Base-by-base conservation (phyloP, 1,139 yeast genomes). In the Hansenula lynferdii region DNA sequence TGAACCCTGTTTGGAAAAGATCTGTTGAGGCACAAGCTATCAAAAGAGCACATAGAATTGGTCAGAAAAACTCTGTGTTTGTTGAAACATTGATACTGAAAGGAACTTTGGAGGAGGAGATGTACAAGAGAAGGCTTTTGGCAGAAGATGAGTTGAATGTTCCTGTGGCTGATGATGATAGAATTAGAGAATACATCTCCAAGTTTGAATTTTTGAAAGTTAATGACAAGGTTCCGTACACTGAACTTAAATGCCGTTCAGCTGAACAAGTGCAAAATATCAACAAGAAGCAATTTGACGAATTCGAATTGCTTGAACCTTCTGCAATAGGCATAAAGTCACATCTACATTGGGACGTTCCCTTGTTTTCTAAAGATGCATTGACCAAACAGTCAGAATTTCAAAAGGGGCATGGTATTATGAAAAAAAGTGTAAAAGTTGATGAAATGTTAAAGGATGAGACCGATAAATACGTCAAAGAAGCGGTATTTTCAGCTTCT, bases 11-110 rank as follows among this genome's bases (percentile, higher is more conserved):
- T 3, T 82, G 89, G 87, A 75, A 71, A 47, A 68, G 78, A 42
- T 72, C 84, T 0, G 66, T 77, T 9, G 87, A 80, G 52, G 86
- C 86, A 0, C 87, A 80, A 49, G 86, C 86, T 0, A 78, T 80
- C 37, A 80, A 80, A 48, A 72, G 87, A 62, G 82, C 86, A 0
- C 87, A 80, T 57, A 69, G 87, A 56, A 80, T 80, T 51, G 87
- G 87, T 0, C 87, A 80, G 49, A 64, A 67, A 1, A 61, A 65
- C 2, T 72, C 73, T 14, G 81, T 76, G 0, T 61, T 58, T 49
- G 89, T 81, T n/a, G 89, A 81, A 50, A 81, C 87, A 0, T 60
- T 81, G 40, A 72, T 81, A 3, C 56, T 81, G 48, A 64, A 69
- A 38, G 80, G 73, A 4, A 80, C 87, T 0, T 60, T 81, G 38